Percentiles rank a stretch among this genome's conserved stretches.
Conservation (phyloP, 306 rosid genomes). For the Prunus kanzakura region DNA sequence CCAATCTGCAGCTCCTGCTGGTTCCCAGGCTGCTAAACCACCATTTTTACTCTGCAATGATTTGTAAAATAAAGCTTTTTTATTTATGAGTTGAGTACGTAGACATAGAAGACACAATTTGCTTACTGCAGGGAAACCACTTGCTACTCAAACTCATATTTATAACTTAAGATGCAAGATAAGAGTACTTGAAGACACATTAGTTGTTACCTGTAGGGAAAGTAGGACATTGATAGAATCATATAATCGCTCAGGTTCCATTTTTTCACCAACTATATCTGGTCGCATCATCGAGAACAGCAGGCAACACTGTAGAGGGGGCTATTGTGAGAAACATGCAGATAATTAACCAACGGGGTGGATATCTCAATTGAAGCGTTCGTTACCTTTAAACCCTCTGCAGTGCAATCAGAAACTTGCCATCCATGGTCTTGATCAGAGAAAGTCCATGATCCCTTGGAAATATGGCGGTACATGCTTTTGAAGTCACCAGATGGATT, state of each 20-base stretch:
- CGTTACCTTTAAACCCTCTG: slow-evolving; percentile 67
- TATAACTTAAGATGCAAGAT: not conserved
- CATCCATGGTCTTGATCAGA: slow-evolving; percentile 81
- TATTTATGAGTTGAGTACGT: not conserved
- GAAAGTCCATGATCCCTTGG: slow-evolving; percentile 78
- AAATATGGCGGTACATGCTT: slow-evolving; percentile 64
- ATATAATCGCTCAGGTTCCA: slow-evolving; percentile 47
- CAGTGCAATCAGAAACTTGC: slow-evolving; percentile 79
- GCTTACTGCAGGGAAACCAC: not conserved
- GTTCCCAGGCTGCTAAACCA: slow-evolving; percentile 72
- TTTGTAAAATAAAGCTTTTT: not conserved
- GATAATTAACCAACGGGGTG: not conserved
- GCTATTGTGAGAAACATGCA: not conserved
- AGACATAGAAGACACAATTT: not conserved
- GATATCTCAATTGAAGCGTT: not conserved
- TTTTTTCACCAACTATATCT: slow-evolving; percentile 55
- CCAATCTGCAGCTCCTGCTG: slow-evolving; percentile 57
- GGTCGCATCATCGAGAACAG: slow-evolving; percentile 56
- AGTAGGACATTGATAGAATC: slow-evolving; percentile 56
- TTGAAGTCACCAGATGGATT: slow-evolving; percentile 62
- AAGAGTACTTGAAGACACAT: not conserved
- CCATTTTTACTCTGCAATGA: slow-evolving; percentile 59
- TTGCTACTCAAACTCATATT: not conserved
- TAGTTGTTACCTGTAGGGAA: slow-evolving; percentile 51
- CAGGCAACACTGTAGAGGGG: slow-evolving; percentile 49